A percentile compares a stretch with the other conserved stretches of the same genome.
phyloP scores from a whole-genome alignment of 257 asterid species.

The Linaria vulgaris region DNA sequence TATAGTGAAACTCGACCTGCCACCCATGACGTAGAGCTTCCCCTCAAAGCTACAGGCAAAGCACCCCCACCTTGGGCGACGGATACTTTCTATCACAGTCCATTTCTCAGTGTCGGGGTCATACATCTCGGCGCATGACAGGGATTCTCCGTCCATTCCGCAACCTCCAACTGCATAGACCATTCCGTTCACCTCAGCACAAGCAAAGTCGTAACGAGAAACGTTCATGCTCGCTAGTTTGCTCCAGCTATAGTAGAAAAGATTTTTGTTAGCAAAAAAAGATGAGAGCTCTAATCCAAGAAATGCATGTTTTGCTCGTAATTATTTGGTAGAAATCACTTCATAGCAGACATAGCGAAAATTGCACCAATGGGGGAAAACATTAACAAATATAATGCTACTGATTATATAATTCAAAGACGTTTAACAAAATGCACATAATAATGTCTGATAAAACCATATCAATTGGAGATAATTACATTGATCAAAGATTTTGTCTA shows the following conservation, averaged over 20 bases:
- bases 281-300: too few relatives aligned
- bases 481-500: too few relatives aligned
- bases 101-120: constrained; percentile 57
- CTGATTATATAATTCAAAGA: too few relatives aligned
- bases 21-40: constrained; percentile 81
- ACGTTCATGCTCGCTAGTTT: constrained; percentile 68
- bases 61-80: constrained; percentile 83
- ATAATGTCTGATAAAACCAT: too few relatives aligned
- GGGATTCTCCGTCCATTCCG: constrained; percentile 56
- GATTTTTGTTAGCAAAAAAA: too few relatives aligned
- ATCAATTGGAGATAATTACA: too few relatives aligned
- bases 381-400: too few relatives aligned
- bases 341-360: too few relatives aligned
- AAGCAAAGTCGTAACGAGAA: constrained; percentile 80
- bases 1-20: constrained; percentile 78
- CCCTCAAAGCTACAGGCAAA: constrained; percentile 69
- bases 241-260: constrained; percentile 64
- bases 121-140: constrained; percentile 74
- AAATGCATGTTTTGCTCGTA: too few relatives aligned
- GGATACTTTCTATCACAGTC: constrained; percentile 59
- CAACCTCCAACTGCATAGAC: constrained; percentile 75
- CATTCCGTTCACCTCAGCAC: constrained; percentile 75
- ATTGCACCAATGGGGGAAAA: too few relatives aligned
- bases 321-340: too few relatives aligned
- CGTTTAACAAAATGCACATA: too few relatives aligned